phyloP scores from a whole-genome alignment of 2,329 filamentous ascomycete genomes.

The Fusarium chaquense region DNA sequence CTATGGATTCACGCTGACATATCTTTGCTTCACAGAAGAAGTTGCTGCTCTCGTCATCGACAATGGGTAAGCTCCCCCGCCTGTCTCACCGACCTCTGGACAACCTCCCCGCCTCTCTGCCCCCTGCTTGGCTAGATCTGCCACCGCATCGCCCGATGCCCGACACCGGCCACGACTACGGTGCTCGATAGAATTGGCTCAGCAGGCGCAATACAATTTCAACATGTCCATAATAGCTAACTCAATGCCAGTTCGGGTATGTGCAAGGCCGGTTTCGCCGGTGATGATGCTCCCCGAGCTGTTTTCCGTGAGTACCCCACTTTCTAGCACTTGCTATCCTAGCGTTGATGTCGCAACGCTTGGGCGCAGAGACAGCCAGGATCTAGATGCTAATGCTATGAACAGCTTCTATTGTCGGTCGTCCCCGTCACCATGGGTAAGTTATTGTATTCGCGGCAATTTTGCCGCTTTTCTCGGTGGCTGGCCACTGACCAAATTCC shows the following conservation, averaged over 20 bases:
- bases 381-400: slow-evolving; percentile 53
- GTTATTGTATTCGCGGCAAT: slow-evolving; percentile 52
- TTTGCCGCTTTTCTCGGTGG: slow-evolving; percentile 28
- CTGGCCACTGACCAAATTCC: slow-evolving; percentile 43
- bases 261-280: slow-evolving; percentile 99
- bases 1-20: slow-evolving; percentile 56
- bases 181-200: slow-evolving; percentile 21
- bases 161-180: slow-evolving; percentile 30
- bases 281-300: slow-evolving; percentile 99
- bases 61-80: slow-evolving; percentile 92
- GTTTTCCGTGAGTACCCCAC: slow-evolving; percentile 92
- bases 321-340: slow-evolving; percentile 42
- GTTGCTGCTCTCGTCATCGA: slow-evolving; percentile 99
- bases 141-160: slow-evolving; percentile 44
- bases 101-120: slow-evolving; percentile 38
- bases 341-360: slow-evolving; percentile 31
- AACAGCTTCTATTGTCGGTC: slow-evolving; percentile 97
- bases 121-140: slow-evolving; percentile 34
- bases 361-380: slow-evolving; percentile 23
- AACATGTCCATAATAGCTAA: slow-evolving; percentile 52
- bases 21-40: slow-evolving; percentile 80
- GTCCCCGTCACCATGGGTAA: slow-evolving; percentile 99
- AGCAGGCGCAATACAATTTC: slow-evolving; percentile 7
- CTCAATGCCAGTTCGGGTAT: slow-evolving; percentile 88
- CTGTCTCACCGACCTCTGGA: slow-evolving; percentile 54